phyloP scores from a whole-genome alignment of 2,329 filamentous ascomycete genomes.

The Penicillium vulpinum region DNA sequence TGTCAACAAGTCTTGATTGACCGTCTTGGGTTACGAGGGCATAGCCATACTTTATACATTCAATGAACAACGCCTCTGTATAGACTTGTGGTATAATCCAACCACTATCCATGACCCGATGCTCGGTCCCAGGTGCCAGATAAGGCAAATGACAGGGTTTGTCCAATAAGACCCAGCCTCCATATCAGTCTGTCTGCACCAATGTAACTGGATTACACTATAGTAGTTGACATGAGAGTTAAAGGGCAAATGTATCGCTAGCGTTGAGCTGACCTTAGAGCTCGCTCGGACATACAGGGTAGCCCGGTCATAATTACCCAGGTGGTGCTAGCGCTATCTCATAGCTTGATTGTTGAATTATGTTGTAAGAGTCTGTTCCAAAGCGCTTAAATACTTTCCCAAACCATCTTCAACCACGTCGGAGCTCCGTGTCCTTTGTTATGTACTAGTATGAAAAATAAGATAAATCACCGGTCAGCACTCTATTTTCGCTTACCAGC shows the following conservation, averaged over 20 bases:
- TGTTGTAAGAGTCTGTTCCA: not conserved
- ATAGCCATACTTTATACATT: not conserved
- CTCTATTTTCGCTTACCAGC: not conserved
- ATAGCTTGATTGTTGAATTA: not conserved
- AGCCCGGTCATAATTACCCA: too few species aligned
- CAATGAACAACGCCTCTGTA: not conserved
- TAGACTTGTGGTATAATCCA: not conserved
- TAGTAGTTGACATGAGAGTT: not conserved
- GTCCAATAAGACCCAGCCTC: not conserved
- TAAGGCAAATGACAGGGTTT: not conserved
- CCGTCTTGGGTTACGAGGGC: not conserved
- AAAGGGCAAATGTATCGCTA: not conserved
- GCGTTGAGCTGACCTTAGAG: too few species aligned
- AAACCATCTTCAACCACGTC: not conserved
- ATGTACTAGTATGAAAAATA: not conserved
- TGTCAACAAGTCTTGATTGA: not conserved
- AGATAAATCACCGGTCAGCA: not conserved
- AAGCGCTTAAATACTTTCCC: not conserved
- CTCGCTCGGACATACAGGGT: too few species aligned
- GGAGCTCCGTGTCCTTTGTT: not conserved
- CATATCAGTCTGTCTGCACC: not conserved
- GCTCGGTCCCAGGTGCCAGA: not conserved
- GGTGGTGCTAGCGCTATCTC: not conserved
- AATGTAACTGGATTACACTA: not conserved
- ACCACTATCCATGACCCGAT: not conserved